A percentile compares a stretch with the other conserved stretches of the same genome.
phyloP scores from a whole-genome alignment of 345 rosid genomes.

The Raphanus raphanistrum region DNA sequence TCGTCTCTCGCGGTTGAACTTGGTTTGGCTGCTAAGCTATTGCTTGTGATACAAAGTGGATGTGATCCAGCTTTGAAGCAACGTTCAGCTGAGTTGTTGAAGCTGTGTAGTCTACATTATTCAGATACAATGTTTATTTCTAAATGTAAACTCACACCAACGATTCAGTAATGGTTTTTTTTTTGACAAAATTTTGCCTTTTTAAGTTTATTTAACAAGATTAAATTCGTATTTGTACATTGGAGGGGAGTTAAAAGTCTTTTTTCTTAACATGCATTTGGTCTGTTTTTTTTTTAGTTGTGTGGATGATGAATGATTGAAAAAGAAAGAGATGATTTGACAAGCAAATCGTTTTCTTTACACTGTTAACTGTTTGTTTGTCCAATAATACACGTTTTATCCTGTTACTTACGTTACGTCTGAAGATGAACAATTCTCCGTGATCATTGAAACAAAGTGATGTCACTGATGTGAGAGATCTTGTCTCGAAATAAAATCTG shows the following conservation, averaged over 20 bases:
- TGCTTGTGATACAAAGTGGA: neutral
- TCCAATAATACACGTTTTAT: neutral
- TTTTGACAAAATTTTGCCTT: neutral
- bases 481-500: neutral
- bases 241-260: neutral
- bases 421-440: neutral
- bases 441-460: neutral
- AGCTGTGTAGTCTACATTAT: neutral
- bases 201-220: neutral
- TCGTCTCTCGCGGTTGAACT: neutral
- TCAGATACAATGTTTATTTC: neutral
- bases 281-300: neutral
- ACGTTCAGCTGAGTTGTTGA: neutral
- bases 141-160: neutral
- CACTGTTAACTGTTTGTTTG: neutral
- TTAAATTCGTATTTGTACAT: neutral
- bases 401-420: neutral
- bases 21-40: neutral
- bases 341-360: neutral
- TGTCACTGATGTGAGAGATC: neutral
- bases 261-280: neutral
- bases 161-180: neutral
- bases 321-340: neutral
- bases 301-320: neutral
- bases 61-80: constrained; percentile 1